phyloP scores from a whole-genome alignment of 805 yeast genomes.

The Candida ovalis region DNA sequence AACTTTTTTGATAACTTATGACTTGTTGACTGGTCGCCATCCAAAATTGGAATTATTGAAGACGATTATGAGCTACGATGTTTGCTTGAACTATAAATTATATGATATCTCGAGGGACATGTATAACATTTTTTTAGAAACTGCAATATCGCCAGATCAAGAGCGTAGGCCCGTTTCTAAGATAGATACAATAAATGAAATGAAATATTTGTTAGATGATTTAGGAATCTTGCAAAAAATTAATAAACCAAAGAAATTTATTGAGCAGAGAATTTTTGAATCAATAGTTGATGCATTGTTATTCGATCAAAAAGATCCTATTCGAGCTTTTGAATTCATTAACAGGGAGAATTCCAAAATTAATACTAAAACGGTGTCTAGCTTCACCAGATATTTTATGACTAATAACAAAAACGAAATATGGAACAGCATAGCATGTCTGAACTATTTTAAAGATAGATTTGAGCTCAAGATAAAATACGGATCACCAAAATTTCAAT shows the following conservation, averaged over 20 bases:
- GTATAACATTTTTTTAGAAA: not conserved
- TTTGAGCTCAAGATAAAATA: not conserved
- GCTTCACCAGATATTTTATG: not conserved
- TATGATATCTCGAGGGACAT: not conserved
- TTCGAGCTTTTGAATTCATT: not conserved
- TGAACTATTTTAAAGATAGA: constrained; percentile 3
- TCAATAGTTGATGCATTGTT: not conserved
- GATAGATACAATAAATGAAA: not conserved
- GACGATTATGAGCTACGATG: constrained; percentile 4
- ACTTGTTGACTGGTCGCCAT: constrained; percentile 1
- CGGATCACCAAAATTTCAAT: not conserved
- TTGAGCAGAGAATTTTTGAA: not conserved
- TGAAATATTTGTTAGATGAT: not conserved
- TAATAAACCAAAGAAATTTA: too few species aligned
- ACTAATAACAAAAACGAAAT: not conserved
- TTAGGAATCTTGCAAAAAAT: not conserved
- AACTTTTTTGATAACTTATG: constrained; percentile 6
- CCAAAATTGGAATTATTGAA: constrained; percentile 5
- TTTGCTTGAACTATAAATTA: not conserved
- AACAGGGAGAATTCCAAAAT: not conserved
- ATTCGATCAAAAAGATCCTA: not conserved
- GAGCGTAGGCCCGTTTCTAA: not conserved
- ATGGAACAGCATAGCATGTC: constrained; percentile 6
- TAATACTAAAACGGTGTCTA: not conserved
- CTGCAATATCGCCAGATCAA: not conserved